Evolutionary conservation across 1,284 basidiomycete genomes (phyloP), one percentile per base, ranked within the genome.

Genomic region (Malassezia equina): DNA sequence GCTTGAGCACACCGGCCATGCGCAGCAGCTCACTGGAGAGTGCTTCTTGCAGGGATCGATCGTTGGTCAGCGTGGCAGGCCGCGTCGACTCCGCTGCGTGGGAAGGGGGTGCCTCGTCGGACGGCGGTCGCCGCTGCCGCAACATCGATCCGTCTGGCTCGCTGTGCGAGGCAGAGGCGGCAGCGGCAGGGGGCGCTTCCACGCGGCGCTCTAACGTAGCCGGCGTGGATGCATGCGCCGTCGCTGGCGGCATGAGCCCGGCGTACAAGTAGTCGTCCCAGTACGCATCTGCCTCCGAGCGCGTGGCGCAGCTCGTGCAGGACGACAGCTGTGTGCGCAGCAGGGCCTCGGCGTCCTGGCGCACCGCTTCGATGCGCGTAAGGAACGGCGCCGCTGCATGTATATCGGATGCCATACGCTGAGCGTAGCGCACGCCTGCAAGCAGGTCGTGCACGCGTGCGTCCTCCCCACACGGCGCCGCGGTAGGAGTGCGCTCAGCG

Each of bases 11-110:
- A 1, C 62, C 59, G 7, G 71, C 70, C 69, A 74, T 71, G 39
- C 71, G 66, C 17, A 74, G 58, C 11, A 74, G 61, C 59, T 74
- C 71, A 19, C 56, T 57, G 6, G 70, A 69, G 36, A 74, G 66
- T 1, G 68, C 65, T 24, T 72, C 70, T 47, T 70, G 71, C 17
- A 64, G 53, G 1, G 61, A 42, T 5, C 65, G 62, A 23, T 70
- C 67, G 15, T 62, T 62, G 52, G 63, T 58, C 21, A 70, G 59
- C 45, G 53, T 29, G 23, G 24, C 4, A 4, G 27, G 25, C 17
- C 23, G 31, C 13, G 17, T 15, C n/a, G 12, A n/a, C 17, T 13
- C 11, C 13, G 36, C 17, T 2, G n/a, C 32, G 32, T 33, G 8
- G 32, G 32, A 4, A 7, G 32, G 12, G 29, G 29, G 29, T 31